phyloP scores from a whole-genome alignment of 805 yeast species.

The Zygosaccharomyces bailii region DNA sequence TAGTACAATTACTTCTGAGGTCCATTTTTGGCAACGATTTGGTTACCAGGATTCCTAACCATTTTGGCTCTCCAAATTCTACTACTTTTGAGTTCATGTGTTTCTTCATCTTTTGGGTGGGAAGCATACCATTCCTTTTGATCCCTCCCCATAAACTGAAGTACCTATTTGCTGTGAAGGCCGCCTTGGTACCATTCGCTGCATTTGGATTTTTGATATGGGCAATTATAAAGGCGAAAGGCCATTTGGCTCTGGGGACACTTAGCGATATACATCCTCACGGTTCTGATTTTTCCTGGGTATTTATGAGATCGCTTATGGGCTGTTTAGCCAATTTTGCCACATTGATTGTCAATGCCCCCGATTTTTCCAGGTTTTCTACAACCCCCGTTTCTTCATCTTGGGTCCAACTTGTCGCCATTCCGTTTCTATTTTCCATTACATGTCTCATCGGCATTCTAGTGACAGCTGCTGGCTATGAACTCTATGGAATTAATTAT shows the following conservation, averaged over 20 bases:
- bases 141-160: slow-evolving; percentile 78
- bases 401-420: slow-evolving; percentile 53
- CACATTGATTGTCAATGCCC: slow-evolving; percentile 74
- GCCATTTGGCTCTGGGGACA: slow-evolving; percentile 38
- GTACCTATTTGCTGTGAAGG: slow-evolving; percentile 79
- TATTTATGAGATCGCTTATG: slow-evolving; percentile 68
- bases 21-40: slow-evolving; percentile 70
- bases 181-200: slow-evolving; percentile 74
- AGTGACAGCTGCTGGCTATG: slow-evolving; percentile 64
- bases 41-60: slow-evolving; percentile 59
- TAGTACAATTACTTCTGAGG: slow-evolving; percentile 71
- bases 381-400: slow-evolving; percentile 44
- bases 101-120: slow-evolving; percentile 79
- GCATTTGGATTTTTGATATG: slow-evolving; percentile 81
- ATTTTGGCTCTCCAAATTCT: slow-evolving; percentile 54
- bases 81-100: slow-evolving; percentile 70
- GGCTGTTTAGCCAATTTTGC: slow-evolving; percentile 77
- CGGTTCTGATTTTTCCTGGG: slow-evolving; percentile 49
- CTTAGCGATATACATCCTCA: slow-evolving; percentile 22
- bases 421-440: slow-evolving; percentile 68
- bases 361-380: slow-evolving; percentile 79
- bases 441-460: slow-evolving; percentile 78
- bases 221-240: slow-evolving; percentile 77
- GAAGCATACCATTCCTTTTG: slow-evolving; percentile 75
- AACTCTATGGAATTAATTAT: slow-evolving; percentile 40